phyloP scores from a whole-genome alignment of 2,329 filamentous ascomycete species.

The Rutstroemia sp. region DNA sequence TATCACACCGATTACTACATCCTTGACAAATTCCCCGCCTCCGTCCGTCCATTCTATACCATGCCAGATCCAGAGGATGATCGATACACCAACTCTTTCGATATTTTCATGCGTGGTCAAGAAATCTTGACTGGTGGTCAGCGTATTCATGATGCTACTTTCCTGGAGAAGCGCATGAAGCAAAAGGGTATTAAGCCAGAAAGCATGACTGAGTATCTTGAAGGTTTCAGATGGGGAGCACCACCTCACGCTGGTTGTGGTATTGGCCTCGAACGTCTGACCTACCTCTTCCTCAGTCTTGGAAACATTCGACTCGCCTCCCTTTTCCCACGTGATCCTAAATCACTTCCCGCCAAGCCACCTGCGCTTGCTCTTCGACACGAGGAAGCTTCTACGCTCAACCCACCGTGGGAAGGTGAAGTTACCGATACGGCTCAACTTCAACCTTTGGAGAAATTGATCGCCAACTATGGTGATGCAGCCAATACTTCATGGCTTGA shows the following conservation, averaged over 20 bases:
- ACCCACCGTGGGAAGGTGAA: slow-evolving; percentile 51
- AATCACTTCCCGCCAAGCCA: slow-evolving; percentile 68
- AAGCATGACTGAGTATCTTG: slow-evolving; percentile 86
- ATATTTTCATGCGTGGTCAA: slow-evolving; percentile 89
- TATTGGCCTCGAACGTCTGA: slow-evolving; percentile 80
- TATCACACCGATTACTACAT: slow-evolving; percentile 89
- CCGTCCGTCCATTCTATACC: slow-evolving; percentile 83
- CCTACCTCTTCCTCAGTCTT: slow-evolving; percentile 78
- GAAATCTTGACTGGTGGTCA: slow-evolving; percentile 90
- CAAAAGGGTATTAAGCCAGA: slow-evolving; percentile 67
- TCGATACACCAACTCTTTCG: slow-evolving; percentile 80
- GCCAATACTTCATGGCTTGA: slow-evolving; percentile 93
- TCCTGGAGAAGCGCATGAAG: slow-evolving; percentile 72
- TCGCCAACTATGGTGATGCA: slow-evolving; percentile 92
- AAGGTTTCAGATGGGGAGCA: slow-evolving; percentile 80
- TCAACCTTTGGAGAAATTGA: slow-evolving; percentile 75
- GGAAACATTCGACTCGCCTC: slow-evolving; percentile 87
- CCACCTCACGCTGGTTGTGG: slow-evolving; percentile 87
- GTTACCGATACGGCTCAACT: slow-evolving; percentile 39
- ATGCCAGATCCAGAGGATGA: slow-evolving; percentile 72
- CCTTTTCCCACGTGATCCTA: slow-evolving; percentile 81
- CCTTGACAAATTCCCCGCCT: slow-evolving; percentile 83
- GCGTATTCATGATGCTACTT: slow-evolving; percentile 74
- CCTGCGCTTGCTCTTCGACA: slow-evolving; percentile 63
- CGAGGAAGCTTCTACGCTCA: slow-evolving; percentile 77